A percentile compares a stretch with the other conserved stretches of the same genome.
These are phyloP conservation scores for Omphalea diandra DNA, from an alignment of 441 rosid genomes.

Conservation along the genomic window DNA sequence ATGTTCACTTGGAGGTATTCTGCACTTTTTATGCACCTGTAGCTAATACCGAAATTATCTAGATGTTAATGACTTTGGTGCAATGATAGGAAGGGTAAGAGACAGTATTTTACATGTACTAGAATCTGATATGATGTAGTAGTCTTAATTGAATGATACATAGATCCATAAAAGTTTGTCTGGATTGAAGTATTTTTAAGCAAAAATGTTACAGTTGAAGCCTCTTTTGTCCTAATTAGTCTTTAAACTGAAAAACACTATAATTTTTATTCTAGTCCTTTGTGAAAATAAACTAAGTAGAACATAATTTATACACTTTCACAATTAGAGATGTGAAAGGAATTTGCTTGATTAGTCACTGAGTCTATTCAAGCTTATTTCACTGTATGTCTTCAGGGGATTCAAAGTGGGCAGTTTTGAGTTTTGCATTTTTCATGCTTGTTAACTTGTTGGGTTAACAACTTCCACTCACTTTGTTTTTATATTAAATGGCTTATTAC, in stretches of 20 bases:
- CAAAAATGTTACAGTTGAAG: background rate
- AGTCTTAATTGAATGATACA: background rate
- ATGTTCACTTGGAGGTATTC: conserved; percentile 77
- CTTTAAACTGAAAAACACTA: background rate
- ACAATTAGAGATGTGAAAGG: background rate
- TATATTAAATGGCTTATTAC: conserved; percentile 22
- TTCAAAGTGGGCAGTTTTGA: background rate
- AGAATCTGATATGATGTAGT: background rate
- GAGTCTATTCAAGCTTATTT: background rate
- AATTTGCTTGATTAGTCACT: background rate
- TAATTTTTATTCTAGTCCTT: background rate
- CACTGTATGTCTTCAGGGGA: background rate
- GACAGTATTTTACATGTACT: background rate
- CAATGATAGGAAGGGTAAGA: too few relatives aligned
- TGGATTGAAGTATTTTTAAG: background rate
- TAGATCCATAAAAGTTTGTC: background rate
- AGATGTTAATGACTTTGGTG: too few relatives aligned
- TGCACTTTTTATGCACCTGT: background rate
- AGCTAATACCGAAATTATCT: background rate
- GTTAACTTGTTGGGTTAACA: background rate
- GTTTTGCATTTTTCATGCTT: background rate
- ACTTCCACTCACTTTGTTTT: background rate
- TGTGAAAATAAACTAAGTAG: background rate
- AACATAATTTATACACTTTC: background rate
- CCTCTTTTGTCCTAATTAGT: background rate